A percentile compares a stretch with the other conserved stretches of the same genome.
phyloP scores from a whole-genome alignment of 345 rosid species.

The Salix suchowensis region DNA sequence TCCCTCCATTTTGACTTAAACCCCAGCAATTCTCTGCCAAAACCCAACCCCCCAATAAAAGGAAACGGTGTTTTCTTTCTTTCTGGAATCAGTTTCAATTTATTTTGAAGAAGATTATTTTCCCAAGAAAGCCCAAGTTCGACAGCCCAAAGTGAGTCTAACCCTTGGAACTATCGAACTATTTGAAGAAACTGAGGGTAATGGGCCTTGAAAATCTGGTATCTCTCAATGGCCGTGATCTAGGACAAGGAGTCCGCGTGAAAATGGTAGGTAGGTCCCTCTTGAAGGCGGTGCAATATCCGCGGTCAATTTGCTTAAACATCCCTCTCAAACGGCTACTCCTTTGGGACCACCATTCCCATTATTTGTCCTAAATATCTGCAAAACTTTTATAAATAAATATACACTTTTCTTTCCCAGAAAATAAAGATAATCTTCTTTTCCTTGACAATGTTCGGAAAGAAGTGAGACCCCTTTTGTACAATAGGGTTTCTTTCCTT shows the following conservation, averaged over 20 bases:
- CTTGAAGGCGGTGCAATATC: background rate
- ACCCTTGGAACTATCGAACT: background rate
- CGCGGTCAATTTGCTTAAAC: background rate
- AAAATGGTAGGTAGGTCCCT: background rate
- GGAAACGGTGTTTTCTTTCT: too few species aligned
- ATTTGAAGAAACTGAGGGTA: too few species aligned
- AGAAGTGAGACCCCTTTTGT: conserved; percentile 4
- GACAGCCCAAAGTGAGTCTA: background rate
- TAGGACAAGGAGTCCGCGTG: background rate
- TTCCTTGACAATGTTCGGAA: background rate
- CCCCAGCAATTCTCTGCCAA: background rate
- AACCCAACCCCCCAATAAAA: too few species aligned
- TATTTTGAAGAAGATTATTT: too few species aligned
- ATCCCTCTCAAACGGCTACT: conserved; percentile 14
- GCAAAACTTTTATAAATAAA: conserved; percentile 5
- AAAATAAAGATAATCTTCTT: background rate
- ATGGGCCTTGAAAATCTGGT: background rate
- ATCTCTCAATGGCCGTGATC: background rate
- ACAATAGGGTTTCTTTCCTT: conserved; percentile 20
- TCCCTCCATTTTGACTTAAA: background rate
- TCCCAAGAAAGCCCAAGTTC: background rate
- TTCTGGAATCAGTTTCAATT: too few species aligned
- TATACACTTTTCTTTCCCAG: background rate
- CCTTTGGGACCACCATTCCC: conserved; percentile 32
- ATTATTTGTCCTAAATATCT: conserved; percentile 26